Percentiles rank a stretch among this genome's conserved stretches.
Conservation (phyloP, 768 basidiomycete genomes). For the Pleurotus cornucopiae region DNA sequence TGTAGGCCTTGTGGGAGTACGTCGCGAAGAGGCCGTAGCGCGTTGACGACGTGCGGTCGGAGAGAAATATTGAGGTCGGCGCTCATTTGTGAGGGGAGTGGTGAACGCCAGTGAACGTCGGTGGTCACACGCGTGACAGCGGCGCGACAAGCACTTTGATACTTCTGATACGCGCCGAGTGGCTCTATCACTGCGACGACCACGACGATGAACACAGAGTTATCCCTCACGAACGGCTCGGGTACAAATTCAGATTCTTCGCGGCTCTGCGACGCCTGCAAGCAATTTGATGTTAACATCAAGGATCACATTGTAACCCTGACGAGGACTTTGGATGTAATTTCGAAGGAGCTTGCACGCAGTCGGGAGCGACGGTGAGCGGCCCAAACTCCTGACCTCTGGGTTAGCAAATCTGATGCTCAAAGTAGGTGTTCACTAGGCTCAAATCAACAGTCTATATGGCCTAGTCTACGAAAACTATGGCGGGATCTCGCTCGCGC, state of each 20-base stretch:
- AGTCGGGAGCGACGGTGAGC: conserved; percentile 35
- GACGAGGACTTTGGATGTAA: conserved; percentile 40
- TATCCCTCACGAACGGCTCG: not conserved
- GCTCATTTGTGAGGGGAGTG: not conserved
- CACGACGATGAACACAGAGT: conserved; percentile 2
- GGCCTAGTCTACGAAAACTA: conserved; percentile 47
- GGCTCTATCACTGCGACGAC: too few species aligned
- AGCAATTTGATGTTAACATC: conserved; percentile 35
- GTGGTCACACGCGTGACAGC: not conserved
- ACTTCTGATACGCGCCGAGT: too few species aligned
- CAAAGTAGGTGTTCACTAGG: conserved; percentile 30
- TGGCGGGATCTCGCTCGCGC: conserved; percentile 52
- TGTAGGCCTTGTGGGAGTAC: conserved; percentile 44
- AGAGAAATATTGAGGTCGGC: conserved; percentile 58
- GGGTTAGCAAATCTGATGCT: not conserved
- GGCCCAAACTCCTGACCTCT: not conserved
- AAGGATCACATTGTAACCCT: conserved; percentile 26
- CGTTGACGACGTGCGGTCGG: conserved; percentile 55
- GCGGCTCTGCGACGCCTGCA: conserved; percentile 38
- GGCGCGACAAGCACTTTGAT: too few species aligned
- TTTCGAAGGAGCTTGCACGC: conserved; percentile 48
- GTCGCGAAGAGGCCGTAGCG: conserved; percentile 39
- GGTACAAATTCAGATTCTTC: conserved; percentile 17
- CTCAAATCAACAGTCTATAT: conserved; percentile 36
- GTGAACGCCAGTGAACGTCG: not conserved